Conservation (phyloP, 2,329 filamentous ascomycete genomes). For the Waltergamsia citrina region DNA sequence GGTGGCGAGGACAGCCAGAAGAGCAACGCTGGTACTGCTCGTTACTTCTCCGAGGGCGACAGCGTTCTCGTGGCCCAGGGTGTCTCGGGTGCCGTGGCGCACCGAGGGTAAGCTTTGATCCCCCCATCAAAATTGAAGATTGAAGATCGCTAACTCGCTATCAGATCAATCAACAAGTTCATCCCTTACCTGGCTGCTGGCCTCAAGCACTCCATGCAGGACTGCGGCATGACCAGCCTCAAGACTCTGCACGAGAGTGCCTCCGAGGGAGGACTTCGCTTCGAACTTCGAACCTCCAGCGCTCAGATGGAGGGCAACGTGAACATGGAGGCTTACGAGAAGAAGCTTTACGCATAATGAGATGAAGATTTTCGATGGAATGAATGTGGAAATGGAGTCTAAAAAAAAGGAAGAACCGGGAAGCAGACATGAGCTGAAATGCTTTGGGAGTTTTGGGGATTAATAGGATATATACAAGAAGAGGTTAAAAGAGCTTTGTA, state of each 20-base stretch:
- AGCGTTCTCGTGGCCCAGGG: slow-evolving; percentile 92
- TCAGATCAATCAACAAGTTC: slow-evolving; percentile 83
- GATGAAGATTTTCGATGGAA: not conserved
- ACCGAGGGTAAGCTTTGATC: slow-evolving; percentile 47
- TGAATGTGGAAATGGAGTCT: not conserved
- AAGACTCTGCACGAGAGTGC: slow-evolving; percentile 68
- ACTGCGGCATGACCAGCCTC: slow-evolving; percentile 80
- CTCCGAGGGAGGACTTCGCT: slow-evolving; percentile 66
- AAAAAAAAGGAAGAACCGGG: not conserved
- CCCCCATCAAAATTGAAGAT: not conserved
- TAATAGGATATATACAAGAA: no score
- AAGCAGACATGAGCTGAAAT: no score
- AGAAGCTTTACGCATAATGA: slow-evolving; percentile 89
- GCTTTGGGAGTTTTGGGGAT: no score
- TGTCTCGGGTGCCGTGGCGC: slow-evolving; percentile 78
- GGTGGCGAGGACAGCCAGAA: slow-evolving; percentile 64
- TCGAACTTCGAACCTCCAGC: slow-evolving; percentile 89
- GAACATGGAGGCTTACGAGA: slow-evolving; percentile 98
- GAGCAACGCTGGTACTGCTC: slow-evolving; percentile 89
- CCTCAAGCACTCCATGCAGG: slow-evolving; percentile 95
- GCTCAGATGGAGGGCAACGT: slow-evolving; percentile 95
- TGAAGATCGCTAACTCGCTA: slow-evolving; percentile 16
- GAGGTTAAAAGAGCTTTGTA: no score
- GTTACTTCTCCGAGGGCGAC: slow-evolving; percentile 97
- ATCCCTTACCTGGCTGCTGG: slow-evolving; percentile 92